phyloP scores from a whole-genome alignment of 2,329 filamentous ascomycete species.

The Ceratocystiopsis minuta region DNA sequence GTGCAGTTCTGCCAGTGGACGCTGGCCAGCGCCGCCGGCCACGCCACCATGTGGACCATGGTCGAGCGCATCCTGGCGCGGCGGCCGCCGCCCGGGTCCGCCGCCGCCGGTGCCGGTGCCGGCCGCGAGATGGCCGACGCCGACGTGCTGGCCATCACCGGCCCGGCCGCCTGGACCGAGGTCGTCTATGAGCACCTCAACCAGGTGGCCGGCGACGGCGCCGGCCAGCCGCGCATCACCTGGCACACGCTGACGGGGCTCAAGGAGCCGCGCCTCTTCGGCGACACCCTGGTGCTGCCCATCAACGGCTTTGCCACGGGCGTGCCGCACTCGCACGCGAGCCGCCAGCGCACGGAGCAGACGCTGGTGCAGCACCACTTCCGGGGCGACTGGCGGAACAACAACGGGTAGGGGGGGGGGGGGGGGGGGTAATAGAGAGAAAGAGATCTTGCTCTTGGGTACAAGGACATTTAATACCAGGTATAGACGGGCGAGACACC shows the following conservation, averaged over 20 bases:
- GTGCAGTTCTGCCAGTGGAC: conserved; percentile 21
- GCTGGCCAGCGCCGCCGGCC: conserved; percentile 15
- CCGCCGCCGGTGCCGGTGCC: neutral
- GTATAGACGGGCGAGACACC: too few relatives aligned
- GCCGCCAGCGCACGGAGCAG: neutral
- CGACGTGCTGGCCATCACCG: conserved; percentile 15
- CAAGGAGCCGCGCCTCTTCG: conserved; percentile 8
- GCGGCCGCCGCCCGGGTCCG: neutral
- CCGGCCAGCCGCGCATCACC: conserved; percentile 5
- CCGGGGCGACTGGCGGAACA: conserved; percentile 6
- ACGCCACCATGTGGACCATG: conserved; percentile 16
- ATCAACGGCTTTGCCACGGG: conserved; percentile 11
- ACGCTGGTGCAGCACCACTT: conserved; percentile 8
- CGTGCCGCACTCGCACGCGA: conserved; percentile 9
- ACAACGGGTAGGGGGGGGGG: neutral
- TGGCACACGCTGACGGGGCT: conserved; percentile 7
- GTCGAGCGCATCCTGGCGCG: conserved; percentile 11
- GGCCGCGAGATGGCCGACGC: conserved; percentile 5
- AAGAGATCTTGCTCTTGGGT: neutral
- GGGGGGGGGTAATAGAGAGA: too few relatives aligned
- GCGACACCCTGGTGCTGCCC: conserved; percentile 11
- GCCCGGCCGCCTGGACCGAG: conserved; percentile 17
- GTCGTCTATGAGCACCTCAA: conserved; percentile 14
- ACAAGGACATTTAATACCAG: neutral
- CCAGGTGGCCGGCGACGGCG: conserved; percentile 6